Evolutionary conservation across 129 eudicot species (phyloP).

Genomic region (Saussurea involucrata): DNA sequence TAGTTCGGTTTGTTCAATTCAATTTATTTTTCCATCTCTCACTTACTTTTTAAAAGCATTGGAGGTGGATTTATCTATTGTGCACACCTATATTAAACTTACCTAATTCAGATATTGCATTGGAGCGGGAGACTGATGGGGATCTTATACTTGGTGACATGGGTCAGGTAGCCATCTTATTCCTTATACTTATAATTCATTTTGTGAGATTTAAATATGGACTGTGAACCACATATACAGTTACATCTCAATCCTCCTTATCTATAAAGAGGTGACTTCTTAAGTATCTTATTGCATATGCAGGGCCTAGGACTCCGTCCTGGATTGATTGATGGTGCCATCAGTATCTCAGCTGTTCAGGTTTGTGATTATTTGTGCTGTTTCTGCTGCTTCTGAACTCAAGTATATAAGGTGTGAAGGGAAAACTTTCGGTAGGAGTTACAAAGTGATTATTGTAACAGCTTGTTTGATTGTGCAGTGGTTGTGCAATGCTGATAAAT

Average conservation of each 20-base stretch:
- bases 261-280: not conserved
- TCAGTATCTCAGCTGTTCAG: constrained; percentile 99
- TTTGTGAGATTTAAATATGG: not conserved
- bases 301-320: constrained; percentile 89
- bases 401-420: not conserved
- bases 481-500: constrained; percentile 98
- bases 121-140: constrained; percentile 91
- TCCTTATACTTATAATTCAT: not conserved
- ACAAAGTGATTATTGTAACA: not conserved
- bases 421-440: not conserved
- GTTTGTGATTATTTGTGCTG: constrained; percentile 25
- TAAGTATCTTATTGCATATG: constrained; percentile 13
- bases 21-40: not conserved
- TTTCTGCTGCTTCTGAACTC: not conserved
- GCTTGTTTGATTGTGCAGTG: constrained; percentile 47
- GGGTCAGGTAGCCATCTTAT: constrained; percentile 71
- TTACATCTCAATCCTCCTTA: not conserved
- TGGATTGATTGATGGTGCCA: constrained; percentile 95
- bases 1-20: not conserved
- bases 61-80: not conserved
- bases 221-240: not conserved
- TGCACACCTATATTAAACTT: not conserved
- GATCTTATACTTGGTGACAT: constrained; percentile 91
- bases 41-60: not conserved
- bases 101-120: constrained; percentile 53